phyloP scores from a whole-genome alignment of 208 protist species.

The Crithidia acanthocephali region DNA sequence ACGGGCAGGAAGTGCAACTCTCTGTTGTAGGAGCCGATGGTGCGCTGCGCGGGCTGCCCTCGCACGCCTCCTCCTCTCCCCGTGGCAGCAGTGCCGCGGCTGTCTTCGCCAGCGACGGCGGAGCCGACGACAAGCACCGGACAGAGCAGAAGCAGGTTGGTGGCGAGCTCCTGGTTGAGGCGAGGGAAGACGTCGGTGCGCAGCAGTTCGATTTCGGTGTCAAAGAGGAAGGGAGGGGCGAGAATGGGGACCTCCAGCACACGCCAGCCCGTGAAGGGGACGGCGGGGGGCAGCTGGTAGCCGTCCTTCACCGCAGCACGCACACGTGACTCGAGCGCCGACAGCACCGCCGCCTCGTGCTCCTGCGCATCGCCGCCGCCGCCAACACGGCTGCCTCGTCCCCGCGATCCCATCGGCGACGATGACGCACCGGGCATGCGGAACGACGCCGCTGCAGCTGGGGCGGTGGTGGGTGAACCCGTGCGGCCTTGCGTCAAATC shows the following conservation, averaged over 20 bases:
- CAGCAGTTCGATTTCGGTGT: constrained; percentile 71
- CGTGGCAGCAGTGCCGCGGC: neutral
- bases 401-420: no score
- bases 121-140: constrained; percentile 46
- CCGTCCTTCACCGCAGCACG: constrained; percentile 12
- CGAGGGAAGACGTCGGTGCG: constrained; percentile 61
- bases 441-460: neutral
- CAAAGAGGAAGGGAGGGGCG: constrained; percentile 74
- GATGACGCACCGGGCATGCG: no score
- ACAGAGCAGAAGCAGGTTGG: constrained; percentile 40
- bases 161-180: constrained; percentile 67
- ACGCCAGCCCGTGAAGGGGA: constrained; percentile 63
- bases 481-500: neutral
- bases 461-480: neutral
- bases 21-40: constrained; percentile 45
- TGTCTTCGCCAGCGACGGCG: neutral
- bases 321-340: constrained; percentile 16
- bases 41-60: constrained; percentile 4
- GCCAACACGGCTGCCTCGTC: neutral
- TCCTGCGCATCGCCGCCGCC: neutral
- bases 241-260: constrained; percentile 84
- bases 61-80: neutral
- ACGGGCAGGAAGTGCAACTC: constrained; percentile 44
- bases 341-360: neutral
- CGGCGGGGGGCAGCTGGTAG: constrained; percentile 35